Conservation (phyloP, 805 yeast genomes). For the Kazachstania psychrophila region DNA sequence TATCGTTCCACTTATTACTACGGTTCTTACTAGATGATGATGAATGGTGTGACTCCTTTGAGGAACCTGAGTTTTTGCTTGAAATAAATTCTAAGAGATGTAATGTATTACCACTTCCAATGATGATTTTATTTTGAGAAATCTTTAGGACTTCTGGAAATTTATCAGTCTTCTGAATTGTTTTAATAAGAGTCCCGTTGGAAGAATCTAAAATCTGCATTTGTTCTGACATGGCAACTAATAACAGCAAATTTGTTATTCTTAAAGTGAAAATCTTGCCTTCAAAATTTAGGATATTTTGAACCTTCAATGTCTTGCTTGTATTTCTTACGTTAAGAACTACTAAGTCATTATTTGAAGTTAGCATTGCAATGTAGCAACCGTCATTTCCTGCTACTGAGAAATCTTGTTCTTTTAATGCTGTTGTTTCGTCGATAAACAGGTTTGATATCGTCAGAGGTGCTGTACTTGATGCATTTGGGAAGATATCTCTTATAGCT, state of each 20-base stretch:
- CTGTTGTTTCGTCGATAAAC: conserved; percentile 24
- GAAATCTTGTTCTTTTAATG: conserved; percentile 19
- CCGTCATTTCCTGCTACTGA: conserved; percentile 29
- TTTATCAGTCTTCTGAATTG: conserved; percentile 26
- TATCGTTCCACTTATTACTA: conserved; percentile 26
- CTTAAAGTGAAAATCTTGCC: conserved; percentile 23
- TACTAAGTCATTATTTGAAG: conserved; percentile 16
- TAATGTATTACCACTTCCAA: conserved; percentile 25
- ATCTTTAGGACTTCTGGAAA: conserved; percentile 24
- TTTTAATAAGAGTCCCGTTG: conserved; percentile 24
- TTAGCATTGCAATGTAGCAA: conserved; percentile 24
- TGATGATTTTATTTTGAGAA: conserved; percentile 26
- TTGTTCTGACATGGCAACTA: conserved; percentile 23
- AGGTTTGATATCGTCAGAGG: conserved; percentile 18
- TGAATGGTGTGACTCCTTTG: neutral
- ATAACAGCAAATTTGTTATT: conserved; percentile 24
- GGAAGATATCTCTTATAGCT: neutral
- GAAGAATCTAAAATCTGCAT: conserved; percentile 25
- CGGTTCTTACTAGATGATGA: conserved; percentile 4
- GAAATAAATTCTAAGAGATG: conserved; percentile 24
- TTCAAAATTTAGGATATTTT: conserved; percentile 12
- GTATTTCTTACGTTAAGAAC: conserved; percentile 22
- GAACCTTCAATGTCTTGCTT: conserved; percentile 15
- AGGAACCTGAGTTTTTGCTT: neutral
- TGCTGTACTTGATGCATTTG: conserved; percentile 5